A percentile compares a stretch with the other conserved stretches of the same genome.
These are phyloP conservation scores for Solidago caesia DNA, from an alignment of 129 eudicot species.

Conservation along the genomic window DNA sequence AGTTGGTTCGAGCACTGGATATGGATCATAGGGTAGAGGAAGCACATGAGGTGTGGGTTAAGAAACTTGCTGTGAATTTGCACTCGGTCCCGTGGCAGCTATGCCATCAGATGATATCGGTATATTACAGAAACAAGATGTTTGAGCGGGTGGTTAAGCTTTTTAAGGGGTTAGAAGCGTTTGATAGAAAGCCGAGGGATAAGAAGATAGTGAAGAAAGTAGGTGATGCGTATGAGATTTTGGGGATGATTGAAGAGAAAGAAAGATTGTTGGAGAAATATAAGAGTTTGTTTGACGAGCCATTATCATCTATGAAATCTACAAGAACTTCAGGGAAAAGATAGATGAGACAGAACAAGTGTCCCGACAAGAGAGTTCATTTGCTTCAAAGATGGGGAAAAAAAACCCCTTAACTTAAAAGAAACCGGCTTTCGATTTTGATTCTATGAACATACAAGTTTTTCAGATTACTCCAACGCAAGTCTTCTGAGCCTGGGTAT, in stretches of 20 bases:
- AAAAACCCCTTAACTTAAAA: background rate
- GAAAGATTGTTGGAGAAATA: conserved; percentile 68
- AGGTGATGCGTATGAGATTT: conserved; percentile 70
- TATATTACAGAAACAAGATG: conserved; percentile 70
- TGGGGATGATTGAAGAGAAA: conserved; percentile 61
- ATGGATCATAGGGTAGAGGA: conserved; percentile 68
- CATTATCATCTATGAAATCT: conserved; percentile 30
- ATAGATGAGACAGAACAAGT: background rate
- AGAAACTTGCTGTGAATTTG: conserved; percentile 58
- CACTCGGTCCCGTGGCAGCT: conserved; percentile 80
- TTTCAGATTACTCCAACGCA: background rate
- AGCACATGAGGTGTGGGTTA: conserved; percentile 68
- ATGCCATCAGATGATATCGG: conserved; percentile 60
- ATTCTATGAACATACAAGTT: background rate
- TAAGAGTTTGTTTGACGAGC: conserved; percentile 46
- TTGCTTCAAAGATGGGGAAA: background rate
- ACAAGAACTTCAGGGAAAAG: conserved; percentile 2
- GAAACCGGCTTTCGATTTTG: background rate
- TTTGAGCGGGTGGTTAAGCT: conserved; percentile 54
- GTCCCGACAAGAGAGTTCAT: background rate
- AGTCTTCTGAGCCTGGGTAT: background rate
- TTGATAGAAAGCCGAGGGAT: conserved; percentile 66
- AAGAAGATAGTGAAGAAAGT: conserved; percentile 72
- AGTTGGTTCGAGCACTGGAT: conserved; percentile 68
- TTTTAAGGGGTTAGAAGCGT: conserved; percentile 63